Evolutionary conservation across 23 red algal genomes (phyloP), one percentile per base, ranked within the genome.

Genomic region (Gracilariopsis chorda): DNA sequence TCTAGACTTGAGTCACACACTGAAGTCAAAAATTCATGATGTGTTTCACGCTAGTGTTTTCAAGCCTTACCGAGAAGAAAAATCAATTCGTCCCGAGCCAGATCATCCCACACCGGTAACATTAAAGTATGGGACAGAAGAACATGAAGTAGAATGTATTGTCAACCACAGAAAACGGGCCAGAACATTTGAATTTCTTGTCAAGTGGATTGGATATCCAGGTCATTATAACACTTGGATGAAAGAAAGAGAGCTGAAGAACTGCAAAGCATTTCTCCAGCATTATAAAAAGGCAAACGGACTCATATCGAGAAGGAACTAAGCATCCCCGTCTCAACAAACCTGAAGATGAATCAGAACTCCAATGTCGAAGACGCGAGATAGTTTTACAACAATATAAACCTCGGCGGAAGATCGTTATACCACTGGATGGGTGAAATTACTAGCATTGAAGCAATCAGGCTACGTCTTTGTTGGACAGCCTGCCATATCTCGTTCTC

Each of bases 141-240:
- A 40, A 60, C 58, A 61, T 59, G 51, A 61, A 40, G 77, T 81
- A 0, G 77, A 81, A 81, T n/a, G 48, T 7, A 57, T 81, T 61
- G 0, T 81, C 25, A 81, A 41, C 58, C 77, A 57, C 51, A 21
- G 56, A 7, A 53, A 20, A 32, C 51, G 56, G 1, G 40, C 20
- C 23, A 0, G 27, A 2, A 81, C 53, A 61, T 24, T 0, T 35
- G 37, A 81, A 39, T 81, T 39, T 61, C 48, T 81, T 24, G 48
- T 81, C 14, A 81, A 81, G 39, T 81, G 47, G 51, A 44, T 59
- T 2, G 51, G 77, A 9, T 81, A 81, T 46, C 51, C 21, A 59
- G 51, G 41, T 56, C 77, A 59, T 56, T 46, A 81, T 24, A 81
- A 81, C 51, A 41, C 51, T 4, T 81, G 77, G 77, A 25, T 81